Evolutionary conservation across 2,329 filamentous ascomycete species (phyloP), one percentile per base, ranked within the genome.

Genomic region (Ascocoryne sarcoides): DNA sequence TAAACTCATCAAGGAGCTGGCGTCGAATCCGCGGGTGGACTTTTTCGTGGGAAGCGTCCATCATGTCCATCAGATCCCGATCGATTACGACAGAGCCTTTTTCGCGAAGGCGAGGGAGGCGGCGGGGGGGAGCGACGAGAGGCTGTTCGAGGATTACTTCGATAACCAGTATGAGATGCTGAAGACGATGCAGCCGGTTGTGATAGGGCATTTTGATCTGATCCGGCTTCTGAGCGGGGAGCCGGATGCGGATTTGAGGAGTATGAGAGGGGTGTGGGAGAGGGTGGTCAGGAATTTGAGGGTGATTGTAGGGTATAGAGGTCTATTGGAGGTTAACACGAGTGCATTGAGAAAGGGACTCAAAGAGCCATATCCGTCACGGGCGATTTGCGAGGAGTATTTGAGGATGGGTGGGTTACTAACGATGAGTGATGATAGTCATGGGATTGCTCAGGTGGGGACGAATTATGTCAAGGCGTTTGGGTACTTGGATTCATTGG

Each of bases 141-240:
- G 61, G n/a, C 68, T 95, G 16, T 90, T 82, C 55, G 78, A 78
- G 57, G 76, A 79, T 48, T 98, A 95, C 65, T 96, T 94, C 60
- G 89, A 96, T 61, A 69, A 80, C 51, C 92, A 96, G 66, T 72
- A 74, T 45, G 76, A 79, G 15, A 94, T 98, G 89, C 69, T 98
- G 34, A 62, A 64, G 39, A 69, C 73, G 5, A 62, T 95, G 48
- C 67, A 68, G 51, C 92, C 92, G 21, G 75, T 76, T 5, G 72
- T 98, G 10, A 82, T 98, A 3, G 92, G 89, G 0, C 92, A 98
- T 64, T 94, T 98, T 60, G 92, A 98, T 64, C 75, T 98, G 15
- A 82, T 96, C 40, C 71, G 90, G 10, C 65, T 98, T 48, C 71
- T 92, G 60, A 88, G 84, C 53, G 73, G 77, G 42, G 70, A 83